Conservation (phyloP, 495 filamentous ascomycete genomes). For the Annulohypoxylon moriforme region DNA sequence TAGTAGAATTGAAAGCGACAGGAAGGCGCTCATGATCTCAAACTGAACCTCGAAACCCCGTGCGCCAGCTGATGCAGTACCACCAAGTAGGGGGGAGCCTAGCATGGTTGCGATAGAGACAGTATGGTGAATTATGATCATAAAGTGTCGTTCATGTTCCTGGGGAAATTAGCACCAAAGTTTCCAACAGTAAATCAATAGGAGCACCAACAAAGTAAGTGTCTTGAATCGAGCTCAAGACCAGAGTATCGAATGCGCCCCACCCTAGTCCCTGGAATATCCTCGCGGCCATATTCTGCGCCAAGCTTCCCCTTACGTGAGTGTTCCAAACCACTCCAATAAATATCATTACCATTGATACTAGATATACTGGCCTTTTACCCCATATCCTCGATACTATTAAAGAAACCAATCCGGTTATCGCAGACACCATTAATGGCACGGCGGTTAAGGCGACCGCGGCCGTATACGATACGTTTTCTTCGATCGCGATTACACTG, state of each 20-base stretch:
- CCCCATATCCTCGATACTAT: conserved; percentile 57
- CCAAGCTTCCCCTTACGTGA: conserved; percentile 52
- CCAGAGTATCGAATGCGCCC: conserved; percentile 63
- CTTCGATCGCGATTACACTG: conserved; percentile 52
- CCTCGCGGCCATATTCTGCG: conserved; percentile 60
- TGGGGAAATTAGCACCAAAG: conserved; percentile 42
- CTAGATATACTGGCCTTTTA: conserved; percentile 60
- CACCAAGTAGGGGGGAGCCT: conserved; percentile 62
- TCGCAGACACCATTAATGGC: conserved; percentile 59
- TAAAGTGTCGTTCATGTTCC: conserved; percentile 60
- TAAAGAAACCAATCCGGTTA: conserved; percentile 55
- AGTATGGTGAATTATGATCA: conserved; percentile 53
- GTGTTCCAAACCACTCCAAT: conserved; percentile 61
- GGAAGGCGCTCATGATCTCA: conserved; percentile 59
- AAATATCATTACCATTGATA: conserved; percentile 56
- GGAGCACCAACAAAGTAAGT: conserved; percentile 60
- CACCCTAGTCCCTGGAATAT: conserved; percentile 64
- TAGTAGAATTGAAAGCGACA: conserved; percentile 57
- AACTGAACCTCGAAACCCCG: conserved; percentile 58
- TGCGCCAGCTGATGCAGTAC: conserved; percentile 52
- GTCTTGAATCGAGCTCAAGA: conserved; percentile 60
- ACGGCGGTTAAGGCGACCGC: conserved; percentile 60
- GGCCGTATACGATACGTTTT: conserved; percentile 57
- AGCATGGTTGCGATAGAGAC: conserved; percentile 59
- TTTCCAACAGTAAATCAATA: background rate